Base-by-base conservation (phyloP, 2,329 filamentous ascomycete genomes). In the Clonostachys solani region DNA sequence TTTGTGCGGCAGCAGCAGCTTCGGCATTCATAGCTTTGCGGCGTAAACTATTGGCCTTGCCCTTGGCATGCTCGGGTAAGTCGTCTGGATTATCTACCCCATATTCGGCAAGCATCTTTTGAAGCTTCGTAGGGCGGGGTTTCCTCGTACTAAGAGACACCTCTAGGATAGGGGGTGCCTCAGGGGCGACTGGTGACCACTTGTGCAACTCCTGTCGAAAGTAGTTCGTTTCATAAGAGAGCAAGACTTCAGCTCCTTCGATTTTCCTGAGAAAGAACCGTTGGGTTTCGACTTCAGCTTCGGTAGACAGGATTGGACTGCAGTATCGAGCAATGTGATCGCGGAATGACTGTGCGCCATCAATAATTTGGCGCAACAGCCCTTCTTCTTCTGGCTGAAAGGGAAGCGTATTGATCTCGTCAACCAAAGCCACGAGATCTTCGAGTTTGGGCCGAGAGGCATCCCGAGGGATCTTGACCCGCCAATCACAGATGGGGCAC, bases 321-420 rank as follows among this genome's bases (percentile, higher is more conserved):
- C 92, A 92, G 61, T 89, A 92, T 5, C 81, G 78, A 12, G 83
- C 75, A 47, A 99, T 84, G 58, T 90, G 92, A 33, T 88, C 83
- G 42, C 92, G 84, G 71, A 97, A 99, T 3, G 81, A 81, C 53
- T 86, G 81, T 5, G 92, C 92, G 56, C 90, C 88, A 47, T 90
- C 81, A 60, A 96, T 88, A 50, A 99, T 96, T 42, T 83, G 85
- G n/a, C 82, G 79, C 6, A 99, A 75, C 1, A 92, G 81, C 7
- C 92, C 85, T 64, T 97, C 91, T 63, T 99, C 94, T 52, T 97
- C 94, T 0, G 94, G 92, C 59, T 96, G 94, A 72, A 99, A 99
- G 1, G 94, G 94, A 4, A 96, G 74, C 37, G 64, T 70, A 2
- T 80, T 71, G 44, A 97, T 86, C 64, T 97, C 92, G 9, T 92